Evolutionary conservation across 2,329 filamentous ascomycete genomes (phyloP).

Genomic region (Helotiales sp.): DNA sequence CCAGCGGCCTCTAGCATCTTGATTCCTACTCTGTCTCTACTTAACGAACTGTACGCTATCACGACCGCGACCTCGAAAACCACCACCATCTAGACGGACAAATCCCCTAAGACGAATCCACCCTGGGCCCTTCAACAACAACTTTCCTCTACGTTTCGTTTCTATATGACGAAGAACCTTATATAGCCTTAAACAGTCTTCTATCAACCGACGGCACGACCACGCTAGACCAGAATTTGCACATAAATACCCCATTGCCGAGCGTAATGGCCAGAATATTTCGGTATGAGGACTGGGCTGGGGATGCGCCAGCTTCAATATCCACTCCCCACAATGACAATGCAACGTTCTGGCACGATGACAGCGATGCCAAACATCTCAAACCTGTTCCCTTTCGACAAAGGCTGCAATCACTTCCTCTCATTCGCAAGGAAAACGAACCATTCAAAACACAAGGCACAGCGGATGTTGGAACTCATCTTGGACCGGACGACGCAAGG

Average conservation of each 20-base stretch:
- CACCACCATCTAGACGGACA: not conserved
- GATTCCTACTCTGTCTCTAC: constrained; percentile 8
- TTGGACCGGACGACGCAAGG: constrained; percentile 27
- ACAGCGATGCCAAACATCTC: constrained; percentile 1
- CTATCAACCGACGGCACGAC: not conserved
- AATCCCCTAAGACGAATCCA: not conserved
- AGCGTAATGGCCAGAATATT: constrained; percentile 46
- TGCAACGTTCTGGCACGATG: constrained; percentile 40
- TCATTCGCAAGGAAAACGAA: constrained; percentile 20
- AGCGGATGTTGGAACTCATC: not conserved
- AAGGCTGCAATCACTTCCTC: constrained; percentile 33
- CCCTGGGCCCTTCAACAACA: not conserved
- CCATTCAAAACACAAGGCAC: constrained; percentile 17
- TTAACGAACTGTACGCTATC: not conserved
- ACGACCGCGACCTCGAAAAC: not conserved
- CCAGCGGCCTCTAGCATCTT: not conserved
- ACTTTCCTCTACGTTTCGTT: not conserved
- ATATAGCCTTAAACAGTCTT: not conserved
- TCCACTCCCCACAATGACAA: constrained; percentile 36
- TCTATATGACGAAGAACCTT: not conserved
- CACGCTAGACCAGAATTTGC: not conserved
- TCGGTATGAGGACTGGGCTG: constrained; percentile 51
- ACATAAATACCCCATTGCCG: not conserved
- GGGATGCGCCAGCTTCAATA: constrained; percentile 51
- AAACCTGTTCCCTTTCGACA: constrained; percentile 30